Evolutionary conservation across 2,329 filamentous ascomycete genomes (phyloP).

Genomic region (Aspergillus carbonarius): DNA sequence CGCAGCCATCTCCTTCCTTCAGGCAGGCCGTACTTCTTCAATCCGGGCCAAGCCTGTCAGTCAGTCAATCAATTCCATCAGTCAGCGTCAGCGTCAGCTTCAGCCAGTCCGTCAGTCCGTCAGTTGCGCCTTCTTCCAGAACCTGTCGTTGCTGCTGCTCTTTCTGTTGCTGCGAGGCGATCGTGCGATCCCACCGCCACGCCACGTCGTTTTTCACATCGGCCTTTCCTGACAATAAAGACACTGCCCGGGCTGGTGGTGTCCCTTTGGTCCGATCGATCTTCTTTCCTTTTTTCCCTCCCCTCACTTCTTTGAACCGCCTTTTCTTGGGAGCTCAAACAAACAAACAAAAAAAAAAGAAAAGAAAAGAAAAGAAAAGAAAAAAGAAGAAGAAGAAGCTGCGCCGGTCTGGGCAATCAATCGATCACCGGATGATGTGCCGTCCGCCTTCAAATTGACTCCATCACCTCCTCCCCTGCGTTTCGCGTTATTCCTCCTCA

Average conservation of each 20-base stretch:
- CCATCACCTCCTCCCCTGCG: conserved; percentile 7
- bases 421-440: conserved; percentile 14
- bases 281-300: background rate
- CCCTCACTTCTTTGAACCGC: background rate
- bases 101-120: background rate
- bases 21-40: conserved; percentile 1
- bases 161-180: conserved; percentile 9
- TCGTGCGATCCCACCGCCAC: conserved; percentile 18
- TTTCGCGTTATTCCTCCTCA: conserved; percentile 14
- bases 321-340: background rate
- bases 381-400: too few relatives aligned
- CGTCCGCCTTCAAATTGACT: conserved; percentile 11
- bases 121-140: background rate
- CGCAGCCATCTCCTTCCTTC: conserved; percentile 2
- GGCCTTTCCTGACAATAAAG: background rate
- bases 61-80: conserved; percentile 9
- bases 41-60: background rate
- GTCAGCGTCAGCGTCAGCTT: conserved; percentile 7
- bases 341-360: too few relatives aligned
- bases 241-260: background rate
- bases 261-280: background rate
- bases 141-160: conserved; percentile 10
- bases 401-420: conserved; percentile 1
- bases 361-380: too few relatives aligned
- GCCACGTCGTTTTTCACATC: conserved; percentile 13